Evolutionary conservation across 73 alveolate genomes (phyloP), one percentile per base, ranked within the genome.

Genomic region (Blepharisma stoltei): DNA sequence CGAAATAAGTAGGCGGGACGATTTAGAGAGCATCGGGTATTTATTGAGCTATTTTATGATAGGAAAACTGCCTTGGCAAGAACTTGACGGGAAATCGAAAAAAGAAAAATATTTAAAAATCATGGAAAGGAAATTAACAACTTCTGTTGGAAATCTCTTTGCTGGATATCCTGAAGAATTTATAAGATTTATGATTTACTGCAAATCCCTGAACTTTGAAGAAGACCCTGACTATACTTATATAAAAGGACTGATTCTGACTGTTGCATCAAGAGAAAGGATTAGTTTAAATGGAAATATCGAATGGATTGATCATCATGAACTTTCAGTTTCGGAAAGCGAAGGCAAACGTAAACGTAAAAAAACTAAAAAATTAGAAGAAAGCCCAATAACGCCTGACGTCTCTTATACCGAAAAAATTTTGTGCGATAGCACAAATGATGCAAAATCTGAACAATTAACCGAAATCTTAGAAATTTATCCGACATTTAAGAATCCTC

Each of bases 161-260:
- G 76, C 81, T 50, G 93, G 91, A 32, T 65, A 53, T 7, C 98
- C 99, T 6, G 82, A 86, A 66, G 96, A 92, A 81, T 90, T 95
- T 81, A 32, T 32, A 32, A 32, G 41, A 3, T 83, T 23, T 27
- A 25, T 67, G 23, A 67, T 44, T 44, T 67, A 67, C 44, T 67
- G 78, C 44, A 67, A 53, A 6, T 67, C 78, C 21, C 78, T 67
- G 21, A 54, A 67, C 44, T 67, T 67, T 32, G 78, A 67, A 67
- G 44, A 67, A 67, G 48, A 67, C 6, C 78, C 78, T 23, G 78
- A 67, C 60, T 67, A 67, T 37, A 32, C 21, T 11, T 25, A 67
- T 44, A 67, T 67, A 11, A 67, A 67, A 67, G 48, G 48, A 23
- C 25, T 67, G 21, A 44, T 67, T 67, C 41, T 1, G 41, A 3